A percentile compares a stretch with the other conserved stretches of the same genome.
Evolutionary conservation across 768 basidiomycete species (phyloP).

Genomic region (Leucocoprinus sp.): DNA sequence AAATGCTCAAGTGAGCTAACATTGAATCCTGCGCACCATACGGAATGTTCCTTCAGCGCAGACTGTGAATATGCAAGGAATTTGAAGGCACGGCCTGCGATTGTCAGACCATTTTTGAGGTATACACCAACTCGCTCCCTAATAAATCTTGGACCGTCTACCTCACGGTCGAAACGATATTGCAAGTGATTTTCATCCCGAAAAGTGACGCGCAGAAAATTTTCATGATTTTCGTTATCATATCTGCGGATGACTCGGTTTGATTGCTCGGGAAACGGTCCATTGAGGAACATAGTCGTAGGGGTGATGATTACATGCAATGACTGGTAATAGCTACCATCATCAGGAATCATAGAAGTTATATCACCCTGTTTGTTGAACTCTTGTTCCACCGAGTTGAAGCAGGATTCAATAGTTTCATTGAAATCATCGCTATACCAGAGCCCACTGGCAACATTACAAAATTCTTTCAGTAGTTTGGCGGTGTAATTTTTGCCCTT

Average conservation of each 20-base stretch:
- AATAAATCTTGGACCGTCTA: slow-evolving; percentile 34
- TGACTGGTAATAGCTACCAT: slow-evolving; percentile 25
- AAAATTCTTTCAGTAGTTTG: slow-evolving; percentile 33
- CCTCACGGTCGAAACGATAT: slow-evolving; percentile 13
- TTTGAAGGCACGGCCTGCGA: slow-evolving; percentile 47
- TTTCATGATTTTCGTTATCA: slow-evolving; percentile 11
- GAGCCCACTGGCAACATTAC: slow-evolving; percentile 17
- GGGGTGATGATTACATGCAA: slow-evolving; percentile 20
- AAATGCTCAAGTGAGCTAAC: not conserved
- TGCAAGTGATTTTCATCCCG: slow-evolving; percentile 14
- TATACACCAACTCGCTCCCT: slow-evolving; percentile 35
- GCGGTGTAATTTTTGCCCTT: slow-evolving; percentile 30
- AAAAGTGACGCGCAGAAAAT: slow-evolving; percentile 15
- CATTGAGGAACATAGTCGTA: slow-evolving; percentile 11
- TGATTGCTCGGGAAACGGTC: slow-evolving; percentile 15
- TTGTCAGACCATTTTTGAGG: slow-evolving; percentile 37
- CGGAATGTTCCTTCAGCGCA: slow-evolving; percentile 58
- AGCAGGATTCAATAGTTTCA: slow-evolving; percentile 24
- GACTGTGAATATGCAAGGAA: slow-evolving; percentile 73
- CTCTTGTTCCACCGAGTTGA: slow-evolving; percentile 20
- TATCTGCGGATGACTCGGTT: slow-evolving; percentile 14
- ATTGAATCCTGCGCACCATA: slow-evolving; percentile 30
- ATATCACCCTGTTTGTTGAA: slow-evolving; percentile 17
- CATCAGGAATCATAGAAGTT: slow-evolving; percentile 20
- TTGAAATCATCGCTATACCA: slow-evolving; percentile 20